Evolutionary conservation across 139 green algal genomes (phyloP), one percentile per base, ranked within the genome.

Genomic region (Trebouxia sp.): DNA sequence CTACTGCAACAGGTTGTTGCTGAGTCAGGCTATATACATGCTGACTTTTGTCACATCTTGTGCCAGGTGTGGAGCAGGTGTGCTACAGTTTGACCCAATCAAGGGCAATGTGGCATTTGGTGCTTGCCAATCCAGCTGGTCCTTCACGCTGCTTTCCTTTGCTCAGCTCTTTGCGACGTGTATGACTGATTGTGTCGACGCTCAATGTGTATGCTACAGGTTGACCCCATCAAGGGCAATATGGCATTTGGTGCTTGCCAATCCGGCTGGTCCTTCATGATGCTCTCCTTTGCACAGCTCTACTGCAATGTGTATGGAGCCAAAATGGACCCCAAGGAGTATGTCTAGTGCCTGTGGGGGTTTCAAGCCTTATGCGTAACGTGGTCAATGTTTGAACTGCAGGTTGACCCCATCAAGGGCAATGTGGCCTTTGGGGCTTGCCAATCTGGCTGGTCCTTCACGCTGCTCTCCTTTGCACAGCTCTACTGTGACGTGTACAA

Each of bases 231-330:
- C 0, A 81, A 83, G 6, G 96, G 96, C 76, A 99, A 96, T 80
- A 96, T 99, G 22, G 90, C 87, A 9, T 99, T 99, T 83, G 83
- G 85, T 32, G 85, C 90, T 0, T 86, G 88, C 8, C 43, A 87
- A 11, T 93, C 85, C 66, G 92, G 96, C 45, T 99, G 93, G 90
- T 94, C 82, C 38, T 99, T 99, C 88, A 98, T 95, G 42, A 87
- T 99, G 43, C 70, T 88, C 28, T 95, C 90, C 15, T 99, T 99
- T 77, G 91, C 95, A 1, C 53, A 87, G 78, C 85, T 98, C 50
- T 98, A 98, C 85, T 75, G 58, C 10, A 87, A 95, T 17, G 84
- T 96, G 32, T 85, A 80, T 38, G 87, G 82, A 15, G 62, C n/a
- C 20, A 6, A 17, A 1, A 47, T 85, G n/a, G 76, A 84, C 77